Evolutionary conservation across 139 green algal genomes (phyloP), one percentile per base, ranked within the genome.

Genomic region (Dunaliella primolecta): DNA sequence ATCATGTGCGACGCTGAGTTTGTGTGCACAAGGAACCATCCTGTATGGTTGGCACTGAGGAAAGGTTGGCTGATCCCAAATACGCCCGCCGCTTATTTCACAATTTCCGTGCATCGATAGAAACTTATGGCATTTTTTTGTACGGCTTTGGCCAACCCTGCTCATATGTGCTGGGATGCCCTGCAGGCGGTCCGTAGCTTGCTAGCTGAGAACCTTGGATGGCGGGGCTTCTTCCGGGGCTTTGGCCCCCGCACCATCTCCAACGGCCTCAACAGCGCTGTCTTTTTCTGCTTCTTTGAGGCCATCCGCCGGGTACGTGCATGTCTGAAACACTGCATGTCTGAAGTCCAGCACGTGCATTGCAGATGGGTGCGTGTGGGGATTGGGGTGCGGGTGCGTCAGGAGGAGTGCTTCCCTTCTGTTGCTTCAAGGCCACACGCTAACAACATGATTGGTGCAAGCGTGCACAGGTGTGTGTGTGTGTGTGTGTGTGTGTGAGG

Each of bases 241-340:
- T 84, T 98, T 25, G 92, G 92, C 31, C 83, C 95, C 20, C 90
- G 95, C 32, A 90, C 95, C 1, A 46, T 94, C 21, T 90, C 78
- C 85, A 96, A 96, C 82, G 95, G 93, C 84, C 94, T 98, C 89
- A 98, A 98, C 90, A 93, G 86, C 24, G 95, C 93, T 36, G 90
- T 98, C 11, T 98, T 98, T 89, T 98, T 98, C 89, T 91, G 82
- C 83, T 96, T 96, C 88, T 96, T 96, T 78, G 94, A 96, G 87
- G 89, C 89, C 20, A 88, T 98, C 1, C 87, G 92, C 11, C 80
- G 81, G 33, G 36, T 35, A 3, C n/a, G 30, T 64, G 46, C n/a
- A 64, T 35, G 87, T 94, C 74, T 75, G 64, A 2, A 64, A 15
- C 7, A 64, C 15, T 64, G n/a, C n/a, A n/a, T n/a, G n/a, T n/a